phyloP scores from a whole-genome alignment of 805 yeast species.

The Cyberlindnera amylophila region DNA sequence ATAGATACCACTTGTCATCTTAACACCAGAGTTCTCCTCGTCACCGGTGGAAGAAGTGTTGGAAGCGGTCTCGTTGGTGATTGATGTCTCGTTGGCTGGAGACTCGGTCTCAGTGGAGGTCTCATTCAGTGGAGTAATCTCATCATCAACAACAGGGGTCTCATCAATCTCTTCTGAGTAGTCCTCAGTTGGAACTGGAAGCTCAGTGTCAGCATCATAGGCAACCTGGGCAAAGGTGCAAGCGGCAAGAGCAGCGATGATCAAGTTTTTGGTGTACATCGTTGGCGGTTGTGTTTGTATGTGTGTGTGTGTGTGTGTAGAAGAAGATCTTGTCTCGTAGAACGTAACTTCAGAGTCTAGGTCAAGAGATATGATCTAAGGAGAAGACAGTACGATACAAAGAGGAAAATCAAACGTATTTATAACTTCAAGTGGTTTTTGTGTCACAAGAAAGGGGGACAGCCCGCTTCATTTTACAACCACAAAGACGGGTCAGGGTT shows the following conservation, averaged over 20 bases:
- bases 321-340: neutral
- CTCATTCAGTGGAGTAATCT: slow-evolving; percentile 3
- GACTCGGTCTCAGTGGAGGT: slow-evolving; percentile 4
- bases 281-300: neutral
- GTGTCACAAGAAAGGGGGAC: no score
- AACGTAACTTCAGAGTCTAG: slow-evolving; percentile 1
- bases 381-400: no score
- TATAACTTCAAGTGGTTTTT: neutral
- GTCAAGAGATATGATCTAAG: neutral
- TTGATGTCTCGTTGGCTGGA: slow-evolving; percentile 2
- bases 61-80: slow-evolving; percentile 5
- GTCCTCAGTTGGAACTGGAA: slow-evolving; percentile 5
- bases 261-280: slow-evolving; percentile 17
- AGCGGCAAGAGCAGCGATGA: slow-evolving; percentile 13
- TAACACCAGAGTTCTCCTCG: slow-evolving; percentile 11
- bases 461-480: no score
- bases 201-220: slow-evolving; percentile 10
- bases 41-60: slow-evolving; percentile 8
- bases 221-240: slow-evolving; percentile 27
- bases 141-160: slow-evolving; percentile 7
- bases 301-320: neutral
- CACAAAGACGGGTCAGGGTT: no score
- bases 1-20: slow-evolving; percentile 3
- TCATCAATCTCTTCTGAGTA: slow-evolving; percentile 5
- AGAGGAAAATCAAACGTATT: no score